phyloP scores from a whole-genome alignment of 164 flowering plant genomes.

The Vitis rotundifolia region DNA sequence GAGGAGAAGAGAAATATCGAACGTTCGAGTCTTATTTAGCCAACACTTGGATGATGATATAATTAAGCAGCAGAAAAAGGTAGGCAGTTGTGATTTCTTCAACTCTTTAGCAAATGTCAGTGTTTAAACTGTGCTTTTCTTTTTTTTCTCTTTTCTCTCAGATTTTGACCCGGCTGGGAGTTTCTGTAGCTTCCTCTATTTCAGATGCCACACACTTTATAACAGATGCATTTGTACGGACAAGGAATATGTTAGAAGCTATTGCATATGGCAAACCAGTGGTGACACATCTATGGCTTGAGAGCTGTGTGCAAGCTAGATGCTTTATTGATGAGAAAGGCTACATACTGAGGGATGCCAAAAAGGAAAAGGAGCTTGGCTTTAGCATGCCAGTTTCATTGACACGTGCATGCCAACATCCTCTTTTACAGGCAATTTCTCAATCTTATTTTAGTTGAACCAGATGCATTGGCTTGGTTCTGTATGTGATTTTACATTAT shows the following conservation, averaged over 20 bases:
- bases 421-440: constrained; percentile 64
- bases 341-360: constrained; percentile 74
- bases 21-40: constrained; percentile 71
- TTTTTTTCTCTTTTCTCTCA: constrained; percentile 20
- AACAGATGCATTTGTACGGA: constrained; percentile 82
- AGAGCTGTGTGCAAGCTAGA: constrained; percentile 82
- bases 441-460: not conserved
- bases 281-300: constrained; percentile 87
- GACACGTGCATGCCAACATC: constrained; percentile 63
- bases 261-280: constrained; percentile 89
- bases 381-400: constrained; percentile 80
- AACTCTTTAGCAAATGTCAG: not conserved
- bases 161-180: constrained; percentile 70
- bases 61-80: constrained; percentile 88
- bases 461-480: not conserved
- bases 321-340: constrained; percentile 80
- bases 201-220: constrained; percentile 90
- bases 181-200: constrained; percentile 51
- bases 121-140: not conserved
- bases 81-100: constrained; percentile 17
- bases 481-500: not conserved
- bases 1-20: constrained; percentile 65
- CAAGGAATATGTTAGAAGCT: constrained; percentile 95
- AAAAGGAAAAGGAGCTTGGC: constrained; percentile 88
- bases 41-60: constrained; percentile 77